Conservation (phyloP, 177 flowering plant genomes). For the Vitis hybrid region DNA sequence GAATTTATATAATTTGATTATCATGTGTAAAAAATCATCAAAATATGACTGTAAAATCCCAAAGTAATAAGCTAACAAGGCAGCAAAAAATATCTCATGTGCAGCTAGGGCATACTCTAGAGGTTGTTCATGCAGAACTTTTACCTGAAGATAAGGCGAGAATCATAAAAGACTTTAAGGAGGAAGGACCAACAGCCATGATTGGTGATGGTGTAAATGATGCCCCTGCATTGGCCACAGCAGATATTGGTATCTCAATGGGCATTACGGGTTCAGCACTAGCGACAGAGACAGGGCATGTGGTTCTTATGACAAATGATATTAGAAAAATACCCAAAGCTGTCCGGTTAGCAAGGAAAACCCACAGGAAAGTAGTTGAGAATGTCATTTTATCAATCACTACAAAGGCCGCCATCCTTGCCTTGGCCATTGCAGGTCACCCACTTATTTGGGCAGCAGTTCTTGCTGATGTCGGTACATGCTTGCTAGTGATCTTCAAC, state of each 20-base stretch:
- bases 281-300: slow-evolving; percentile 80
- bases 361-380: slow-evolving; percentile 50
- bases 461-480: slow-evolving; percentile 85
- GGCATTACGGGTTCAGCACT: slow-evolving; percentile 93
- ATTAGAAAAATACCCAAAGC: slow-evolving; percentile 67
- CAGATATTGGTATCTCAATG: slow-evolving; percentile 95
- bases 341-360: slow-evolving; percentile 46
- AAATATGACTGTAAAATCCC: neutral
- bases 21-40: neutral
- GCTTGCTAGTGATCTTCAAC: slow-evolving; percentile 78
- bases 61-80: neutral
- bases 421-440: slow-evolving; percentile 72
- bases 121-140: slow-evolving; percentile 74
- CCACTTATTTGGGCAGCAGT: slow-evolving; percentile 95
- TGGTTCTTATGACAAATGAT: slow-evolving; percentile 89
- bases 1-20: neutral
- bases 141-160: slow-evolving; percentile 83
- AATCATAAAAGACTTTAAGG: slow-evolving; percentile 53
- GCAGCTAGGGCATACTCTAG: slow-evolving; percentile 69
- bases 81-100: neutral
- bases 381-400: slow-evolving; percentile 59
- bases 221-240: slow-evolving; percentile 88
- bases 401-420: slow-evolving; percentile 69
- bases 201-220: slow-evolving; percentile 94
- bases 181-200: slow-evolving; percentile 75